Conservation (phyloP, 768 basidiomycete species). For the Boletus pseudopeckii region DNA sequence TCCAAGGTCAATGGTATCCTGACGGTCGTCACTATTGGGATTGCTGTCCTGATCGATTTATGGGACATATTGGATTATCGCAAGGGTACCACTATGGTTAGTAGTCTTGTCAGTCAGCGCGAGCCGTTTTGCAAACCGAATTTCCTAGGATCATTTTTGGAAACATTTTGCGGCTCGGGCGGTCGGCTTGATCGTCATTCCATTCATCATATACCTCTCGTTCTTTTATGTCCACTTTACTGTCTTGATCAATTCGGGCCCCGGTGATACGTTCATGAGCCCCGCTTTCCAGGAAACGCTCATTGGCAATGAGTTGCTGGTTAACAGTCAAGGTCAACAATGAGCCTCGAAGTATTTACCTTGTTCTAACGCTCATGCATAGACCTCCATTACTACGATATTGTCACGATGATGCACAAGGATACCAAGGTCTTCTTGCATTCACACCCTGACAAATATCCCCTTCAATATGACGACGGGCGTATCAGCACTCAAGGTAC, state of each 20-base stretch:
- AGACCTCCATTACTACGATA: constrained; percentile 96
- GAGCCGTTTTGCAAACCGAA: background rate
- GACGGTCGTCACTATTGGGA: constrained; percentile 83
- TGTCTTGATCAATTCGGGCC: constrained; percentile 81
- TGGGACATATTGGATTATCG: constrained; percentile 91
- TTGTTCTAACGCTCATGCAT: constrained; percentile 8
- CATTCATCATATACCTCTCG: constrained; percentile 84
- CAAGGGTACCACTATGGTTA: constrained; percentile 77
- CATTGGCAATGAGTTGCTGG: constrained; percentile 82
- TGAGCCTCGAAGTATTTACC: background rate
- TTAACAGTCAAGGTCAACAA: constrained; percentile 82
- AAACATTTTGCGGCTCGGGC: constrained; percentile 86
- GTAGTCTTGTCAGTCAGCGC: background rate
- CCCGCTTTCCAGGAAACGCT: constrained; percentile 98
- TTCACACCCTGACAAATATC: constrained; percentile 89
- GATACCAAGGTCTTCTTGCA: constrained; percentile 92
- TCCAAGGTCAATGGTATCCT: constrained; percentile 98
- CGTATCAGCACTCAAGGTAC: constrained; percentile 90
- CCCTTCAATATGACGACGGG: constrained; percentile 91
- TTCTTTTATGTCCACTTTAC: constrained; percentile 97
- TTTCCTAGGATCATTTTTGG: constrained; percentile 75
- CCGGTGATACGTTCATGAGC: constrained; percentile 96
- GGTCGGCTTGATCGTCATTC: constrained; percentile 81
- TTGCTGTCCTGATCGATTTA: constrained; percentile 88
- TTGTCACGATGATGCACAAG: constrained; percentile 82